These are phyloP conservation scores for Gleditsia sinensis DNA, from an alignment of 306 rosid species.

Conservation along the genomic window DNA sequence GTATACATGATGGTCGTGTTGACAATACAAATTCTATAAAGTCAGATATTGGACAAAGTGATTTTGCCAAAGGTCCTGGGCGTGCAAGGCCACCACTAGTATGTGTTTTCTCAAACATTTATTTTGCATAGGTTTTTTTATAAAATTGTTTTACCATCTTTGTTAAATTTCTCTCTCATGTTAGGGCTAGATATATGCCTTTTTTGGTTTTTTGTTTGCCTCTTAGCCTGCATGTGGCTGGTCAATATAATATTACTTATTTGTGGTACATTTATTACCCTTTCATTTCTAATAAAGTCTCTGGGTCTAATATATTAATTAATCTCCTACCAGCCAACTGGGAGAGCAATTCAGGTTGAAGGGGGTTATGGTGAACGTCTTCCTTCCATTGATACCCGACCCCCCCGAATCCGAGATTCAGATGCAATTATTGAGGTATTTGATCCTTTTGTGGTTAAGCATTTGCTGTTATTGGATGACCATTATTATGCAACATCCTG, in stretches of 20 bases:
- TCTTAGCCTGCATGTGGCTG: slow-evolving; percentile 24
- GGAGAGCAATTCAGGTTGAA: slow-evolving; percentile 99
- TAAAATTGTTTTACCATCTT: background rate
- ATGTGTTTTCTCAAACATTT: slow-evolving; percentile 35
- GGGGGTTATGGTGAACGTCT: slow-evolving; percentile 92
- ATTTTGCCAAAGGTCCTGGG: slow-evolving; percentile 63
- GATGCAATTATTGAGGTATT: slow-evolving; percentile 96
- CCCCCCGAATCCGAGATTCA: slow-evolving; percentile 86
- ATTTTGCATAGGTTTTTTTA: background rate
- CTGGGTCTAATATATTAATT: background rate
- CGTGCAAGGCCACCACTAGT: slow-evolving; percentile 80
- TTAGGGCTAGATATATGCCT: background rate
- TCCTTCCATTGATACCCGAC: slow-evolving; percentile 92
- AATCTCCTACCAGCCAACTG: slow-evolving; percentile 77
- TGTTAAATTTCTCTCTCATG: background rate
- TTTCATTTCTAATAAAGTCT: slow-evolving; percentile 19
- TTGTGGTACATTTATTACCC: slow-evolving; percentile 14
- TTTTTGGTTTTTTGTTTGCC: slow-evolving; percentile 3
- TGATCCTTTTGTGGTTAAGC: slow-evolving; percentile 28
- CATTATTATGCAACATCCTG: slow-evolving; percentile 2
- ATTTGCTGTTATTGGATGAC: slow-evolving; percentile 5
- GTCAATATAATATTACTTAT: slow-evolving; percentile 27
- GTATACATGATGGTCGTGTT: slow-evolving; percentile 61
- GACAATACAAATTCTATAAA: slow-evolving; percentile 63
- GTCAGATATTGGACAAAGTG: slow-evolving; percentile 64